Percentiles rank a stretch among this genome's conserved stretches.
These are phyloP conservation scores for Aspergillus steynii DNA, from an alignment of 495 filamentous ascomycete genomes.

Conservation along the genomic window DNA sequence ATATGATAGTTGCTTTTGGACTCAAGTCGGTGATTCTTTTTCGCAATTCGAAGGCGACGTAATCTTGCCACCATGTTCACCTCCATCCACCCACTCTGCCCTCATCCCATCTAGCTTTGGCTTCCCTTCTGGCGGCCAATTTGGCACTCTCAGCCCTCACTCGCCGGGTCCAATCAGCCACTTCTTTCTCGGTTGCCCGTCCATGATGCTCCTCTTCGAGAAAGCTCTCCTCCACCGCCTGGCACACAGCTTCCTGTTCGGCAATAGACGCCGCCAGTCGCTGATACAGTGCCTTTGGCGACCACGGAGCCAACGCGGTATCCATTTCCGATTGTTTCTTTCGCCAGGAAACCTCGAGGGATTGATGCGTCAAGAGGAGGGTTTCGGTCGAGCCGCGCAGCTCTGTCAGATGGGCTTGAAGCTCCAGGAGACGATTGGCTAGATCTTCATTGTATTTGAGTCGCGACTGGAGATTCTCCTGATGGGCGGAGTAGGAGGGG, in stretches of 20 bases:
- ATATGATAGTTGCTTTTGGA: conserved; percentile 13
- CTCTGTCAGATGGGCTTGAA: conserved; percentile 58
- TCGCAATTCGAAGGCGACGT: neutral
- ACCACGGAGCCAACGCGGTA: conserved; percentile 76
- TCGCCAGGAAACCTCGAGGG: conserved; percentile 87
- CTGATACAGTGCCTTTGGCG: conserved; percentile 80
- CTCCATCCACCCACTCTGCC: conserved; percentile 91
- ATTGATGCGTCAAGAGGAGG: conserved; percentile 77
- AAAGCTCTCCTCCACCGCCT: conserved; percentile 86
- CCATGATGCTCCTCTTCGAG: conserved; percentile 61
- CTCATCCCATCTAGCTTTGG: conserved; percentile 91
- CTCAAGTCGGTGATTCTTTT: conserved; percentile 9
- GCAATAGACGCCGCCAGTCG: conserved; percentile 68
- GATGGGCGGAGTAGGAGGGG: conserved; percentile 52
- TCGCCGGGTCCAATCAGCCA: conserved; percentile 76
- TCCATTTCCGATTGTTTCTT: conserved; percentile 89
- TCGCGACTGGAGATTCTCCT: conserved; percentile 57
- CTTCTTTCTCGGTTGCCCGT: conserved; percentile 71
- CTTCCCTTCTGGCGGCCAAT: conserved; percentile 73
- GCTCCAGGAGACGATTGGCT: conserved; percentile 64
- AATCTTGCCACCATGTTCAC: conserved; percentile 39
- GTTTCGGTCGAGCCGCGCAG: conserved; percentile 71
- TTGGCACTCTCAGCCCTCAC: conserved; percentile 74
- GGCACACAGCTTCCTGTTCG: conserved; percentile 82
- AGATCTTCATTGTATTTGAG: conserved; percentile 64